Conservation (phyloP, 164 flowering plant species). For the Saururus chinensis region DNA sequence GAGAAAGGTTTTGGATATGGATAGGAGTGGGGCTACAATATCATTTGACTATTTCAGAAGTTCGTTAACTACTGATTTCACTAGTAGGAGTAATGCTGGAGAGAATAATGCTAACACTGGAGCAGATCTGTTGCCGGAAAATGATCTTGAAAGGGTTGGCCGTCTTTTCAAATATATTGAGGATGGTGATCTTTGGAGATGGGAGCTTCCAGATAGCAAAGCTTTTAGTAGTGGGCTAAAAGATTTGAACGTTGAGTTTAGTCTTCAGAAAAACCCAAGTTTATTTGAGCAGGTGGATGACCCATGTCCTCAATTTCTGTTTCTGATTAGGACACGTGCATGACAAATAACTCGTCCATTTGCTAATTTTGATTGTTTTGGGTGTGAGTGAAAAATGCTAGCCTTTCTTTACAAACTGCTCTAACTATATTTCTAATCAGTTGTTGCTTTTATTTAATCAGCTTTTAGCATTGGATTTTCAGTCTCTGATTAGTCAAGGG, state of each 20-base stretch:
- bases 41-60: constrained; percentile 76
- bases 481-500: constrained; percentile 47
- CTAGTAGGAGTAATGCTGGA: not conserved
- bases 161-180: constrained; percentile 58
- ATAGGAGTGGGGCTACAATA: constrained; percentile 85
- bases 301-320: not conserved
- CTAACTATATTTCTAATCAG: constrained; percentile 4
- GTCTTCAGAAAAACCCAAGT: constrained; percentile 32
- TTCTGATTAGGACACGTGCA: not conserved
- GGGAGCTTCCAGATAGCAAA: constrained; percentile 66
- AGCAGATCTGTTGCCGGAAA: constrained; percentile 9
- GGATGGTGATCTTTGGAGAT: constrained; percentile 85
- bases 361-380: too few species aligned
- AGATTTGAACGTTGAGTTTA: constrained; percentile 54
- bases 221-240: constrained; percentile 83
- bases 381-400: not conserved
- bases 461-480: constrained; percentile 58
- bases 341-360: too few species aligned
- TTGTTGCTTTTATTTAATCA: constrained; percentile 16
- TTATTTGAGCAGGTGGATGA: constrained; percentile 51
- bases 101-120: not conserved
- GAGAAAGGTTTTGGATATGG: constrained; percentile 49
- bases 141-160: constrained; percentile 31
- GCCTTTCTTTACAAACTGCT: too few species aligned
- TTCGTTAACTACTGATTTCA: constrained; percentile 14